A percentile compares a stretch with the other conserved stretches of the same genome.
These are phyloP conservation scores for Hygrophila difformis DNA, from an alignment of 257 asterid species.

Conservation along the genomic window DNA sequence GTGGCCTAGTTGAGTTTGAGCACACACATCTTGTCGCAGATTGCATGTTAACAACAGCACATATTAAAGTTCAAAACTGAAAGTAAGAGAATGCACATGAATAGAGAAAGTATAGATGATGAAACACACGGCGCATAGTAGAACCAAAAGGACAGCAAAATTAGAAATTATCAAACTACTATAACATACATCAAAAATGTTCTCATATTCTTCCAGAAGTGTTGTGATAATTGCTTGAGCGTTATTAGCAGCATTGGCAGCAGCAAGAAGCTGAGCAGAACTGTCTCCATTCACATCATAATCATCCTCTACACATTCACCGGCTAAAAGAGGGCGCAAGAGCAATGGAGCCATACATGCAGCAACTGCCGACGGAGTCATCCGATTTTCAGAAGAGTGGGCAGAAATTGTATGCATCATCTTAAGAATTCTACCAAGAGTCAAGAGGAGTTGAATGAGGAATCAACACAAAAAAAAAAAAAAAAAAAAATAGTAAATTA, in stretches of 20 bases:
- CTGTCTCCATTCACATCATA: conserved; percentile 72
- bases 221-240: conserved; percentile 85
- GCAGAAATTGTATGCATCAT: conserved; percentile 87
- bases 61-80: too few species aligned
- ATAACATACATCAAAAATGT: conserved; percentile 69
- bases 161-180: conserved; percentile 9
- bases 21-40: too few species aligned
- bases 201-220: conserved; percentile 87
- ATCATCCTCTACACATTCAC: conserved; percentile 97
- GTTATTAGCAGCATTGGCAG: conserved; percentile 95
- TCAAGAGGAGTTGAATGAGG: not conserved
- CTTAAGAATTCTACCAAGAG: conserved; percentile 39
- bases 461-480: not conserved
- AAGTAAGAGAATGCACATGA: too few species aligned
- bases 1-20: too few species aligned
- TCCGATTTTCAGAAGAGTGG: conserved; percentile 84
- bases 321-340: conserved; percentile 93
- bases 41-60: too few species aligned
- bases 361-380: conserved; percentile 94
- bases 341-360: conserved; percentile 99
- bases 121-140: too few species aligned
- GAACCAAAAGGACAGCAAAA: too few species aligned
- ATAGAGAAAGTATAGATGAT: too few species aligned
- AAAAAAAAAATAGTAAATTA: not conserved
- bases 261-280: conserved; percentile 97